Percentiles rank a stretch among this genome's conserved stretches.
Evolutionary conservation across 257 asterid genomes (phyloP).

Genomic region (Solanum gandarillasii): DNA sequence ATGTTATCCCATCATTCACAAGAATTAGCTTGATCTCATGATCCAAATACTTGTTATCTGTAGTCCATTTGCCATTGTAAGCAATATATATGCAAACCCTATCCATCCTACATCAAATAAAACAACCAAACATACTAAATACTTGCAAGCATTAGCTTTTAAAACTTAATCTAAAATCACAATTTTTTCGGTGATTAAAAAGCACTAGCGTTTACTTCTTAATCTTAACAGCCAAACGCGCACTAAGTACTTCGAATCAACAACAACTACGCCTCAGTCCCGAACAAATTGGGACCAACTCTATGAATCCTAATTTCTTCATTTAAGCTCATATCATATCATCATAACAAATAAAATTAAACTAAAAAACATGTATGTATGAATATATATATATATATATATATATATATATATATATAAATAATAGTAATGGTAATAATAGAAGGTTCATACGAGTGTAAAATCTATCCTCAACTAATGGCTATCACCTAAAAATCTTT

Average conservation of each 20-base stretch:
- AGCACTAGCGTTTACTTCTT: background rate
- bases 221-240: background rate
- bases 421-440: background rate
- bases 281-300: background rate
- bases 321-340: background rate
- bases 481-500: background rate
- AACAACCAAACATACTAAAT: background rate
- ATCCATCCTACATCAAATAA: background rate
- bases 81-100: slow-evolving; percentile 1
- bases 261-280: background rate
- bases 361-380: background rate
- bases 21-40: background rate
- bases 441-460: background rate
- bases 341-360: background rate
- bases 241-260: background rate
- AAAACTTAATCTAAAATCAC: background rate
- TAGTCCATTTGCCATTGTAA: slow-evolving; percentile 1
- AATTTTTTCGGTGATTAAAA: background rate
- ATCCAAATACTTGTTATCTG: background rate
- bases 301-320: background rate
- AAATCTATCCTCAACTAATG: background rate
- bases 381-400: background rate
- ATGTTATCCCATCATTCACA: background rate
- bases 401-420: background rate
- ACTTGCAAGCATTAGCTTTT: background rate